phyloP scores from a whole-genome alignment of 2,329 filamentous ascomycete genomes.

The Fusarium goolgardi region DNA sequence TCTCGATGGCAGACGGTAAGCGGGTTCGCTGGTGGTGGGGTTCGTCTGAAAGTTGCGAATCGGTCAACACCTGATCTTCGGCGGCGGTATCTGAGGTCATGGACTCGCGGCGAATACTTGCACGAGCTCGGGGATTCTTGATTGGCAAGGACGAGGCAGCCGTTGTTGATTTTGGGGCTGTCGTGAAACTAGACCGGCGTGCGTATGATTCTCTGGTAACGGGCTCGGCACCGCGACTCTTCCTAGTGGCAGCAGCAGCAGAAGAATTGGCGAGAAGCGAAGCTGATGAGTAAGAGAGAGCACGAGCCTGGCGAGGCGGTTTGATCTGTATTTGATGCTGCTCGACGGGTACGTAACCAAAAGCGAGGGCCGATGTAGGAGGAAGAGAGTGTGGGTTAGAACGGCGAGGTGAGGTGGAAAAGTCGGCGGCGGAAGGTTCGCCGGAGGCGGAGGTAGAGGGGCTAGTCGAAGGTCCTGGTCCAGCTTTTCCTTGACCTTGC shows the following conservation, averaged over 20 bases:
- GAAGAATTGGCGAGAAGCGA: constrained; percentile 57
- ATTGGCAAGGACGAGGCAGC: constrained; percentile 39
- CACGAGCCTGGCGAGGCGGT: constrained; percentile 35
- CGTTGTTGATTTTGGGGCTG: constrained; percentile 60
- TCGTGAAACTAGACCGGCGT: constrained; percentile 71
- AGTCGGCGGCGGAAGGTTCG: constrained; percentile 45
- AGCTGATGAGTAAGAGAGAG: constrained; percentile 45
- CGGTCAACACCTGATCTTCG: constrained; percentile 52
- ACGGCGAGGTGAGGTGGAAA: constrained; percentile 42
- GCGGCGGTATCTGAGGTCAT: constrained; percentile 55
- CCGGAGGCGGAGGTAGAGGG: constrained; percentile 46
- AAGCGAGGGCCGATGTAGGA: constrained; percentile 28
- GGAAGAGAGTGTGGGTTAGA: constrained; percentile 32
- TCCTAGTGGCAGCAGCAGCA: constrained; percentile 60
- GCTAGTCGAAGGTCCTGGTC: constrained; percentile 34
- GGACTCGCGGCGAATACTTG: constrained; percentile 58
- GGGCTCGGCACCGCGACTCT: constrained; percentile 69
- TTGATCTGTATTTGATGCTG: constrained; percentile 27
- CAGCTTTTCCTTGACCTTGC: constrained; percentile 7
- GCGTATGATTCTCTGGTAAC: constrained; percentile 67
- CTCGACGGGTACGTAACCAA: constrained; percentile 26
- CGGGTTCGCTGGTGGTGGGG: constrained; percentile 58
- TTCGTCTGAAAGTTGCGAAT: constrained; percentile 60
- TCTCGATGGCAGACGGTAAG: constrained; percentile 49
- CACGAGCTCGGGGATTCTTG: constrained; percentile 56